Conservation (phyloP, 2,329 filamentous ascomycete species). For the Cladosporium velox region DNA sequence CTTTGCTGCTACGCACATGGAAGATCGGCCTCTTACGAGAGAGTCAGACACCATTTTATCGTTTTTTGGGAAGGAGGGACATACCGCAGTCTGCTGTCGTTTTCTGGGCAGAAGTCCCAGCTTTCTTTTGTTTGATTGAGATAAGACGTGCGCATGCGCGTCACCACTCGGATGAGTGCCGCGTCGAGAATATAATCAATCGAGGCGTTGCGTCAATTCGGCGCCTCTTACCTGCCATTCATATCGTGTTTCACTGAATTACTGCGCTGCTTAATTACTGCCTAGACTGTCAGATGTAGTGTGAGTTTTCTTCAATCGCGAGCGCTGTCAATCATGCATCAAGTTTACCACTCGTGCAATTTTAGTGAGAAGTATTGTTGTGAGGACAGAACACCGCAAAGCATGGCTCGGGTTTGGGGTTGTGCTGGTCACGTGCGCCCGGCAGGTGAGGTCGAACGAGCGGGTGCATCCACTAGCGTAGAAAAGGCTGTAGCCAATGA, state of each 20-base stretch:
- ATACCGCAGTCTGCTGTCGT: neutral
- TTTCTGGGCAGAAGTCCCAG: neutral
- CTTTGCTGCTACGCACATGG: neutral
- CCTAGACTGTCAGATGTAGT: too few relatives aligned
- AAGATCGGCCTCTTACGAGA: slow-evolving; percentile 10
- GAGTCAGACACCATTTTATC: slow-evolving; percentile 1
- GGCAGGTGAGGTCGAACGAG: neutral
- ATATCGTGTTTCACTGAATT: neutral
- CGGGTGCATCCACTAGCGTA: neutral
- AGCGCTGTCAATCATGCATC: too few relatives aligned
- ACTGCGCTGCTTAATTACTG: too few relatives aligned
- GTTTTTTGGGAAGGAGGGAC: neutral
- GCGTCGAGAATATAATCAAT: neutral
- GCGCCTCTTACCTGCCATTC: neutral
- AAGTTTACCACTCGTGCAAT: neutral
- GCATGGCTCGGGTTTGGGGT: neutral
- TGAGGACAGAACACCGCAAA: neutral
- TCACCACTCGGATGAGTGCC: neutral
- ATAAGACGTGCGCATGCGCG: neutral
- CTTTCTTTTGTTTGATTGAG: neutral
- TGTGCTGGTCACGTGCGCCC: neutral
- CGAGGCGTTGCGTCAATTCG: neutral
- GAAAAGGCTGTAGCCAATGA: neutral
- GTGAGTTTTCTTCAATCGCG: too few relatives aligned
- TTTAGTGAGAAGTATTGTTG: neutral